A percentile compares a stretch with the other conserved stretches of the same genome.
phyloP scores from a whole-genome alignment of 2,329 filamentous ascomycete species.

The Diaporthe sp. region DNA sequence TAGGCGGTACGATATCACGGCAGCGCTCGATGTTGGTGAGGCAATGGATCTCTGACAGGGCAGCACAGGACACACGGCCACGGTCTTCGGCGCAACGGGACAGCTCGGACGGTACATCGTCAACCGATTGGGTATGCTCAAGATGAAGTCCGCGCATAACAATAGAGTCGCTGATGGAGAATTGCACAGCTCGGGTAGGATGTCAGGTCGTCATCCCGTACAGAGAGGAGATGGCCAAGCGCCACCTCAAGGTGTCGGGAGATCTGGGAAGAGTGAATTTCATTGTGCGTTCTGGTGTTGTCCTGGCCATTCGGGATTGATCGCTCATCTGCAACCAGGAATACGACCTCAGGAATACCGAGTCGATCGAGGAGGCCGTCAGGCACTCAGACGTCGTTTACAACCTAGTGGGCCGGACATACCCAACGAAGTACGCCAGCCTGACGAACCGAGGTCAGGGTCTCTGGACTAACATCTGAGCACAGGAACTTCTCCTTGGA shows the following conservation, averaged over 20 bases:
- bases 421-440: conserved; percentile 86
- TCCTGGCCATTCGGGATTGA: conserved; percentile 38
- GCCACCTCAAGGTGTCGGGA: conserved; percentile 95
- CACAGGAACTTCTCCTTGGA: conserved; percentile 90
- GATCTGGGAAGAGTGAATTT: conserved; percentile 93
- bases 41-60: conserved; percentile 39
- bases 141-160: neutral
- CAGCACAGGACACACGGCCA: conserved; percentile 87
- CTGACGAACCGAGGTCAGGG: neutral
- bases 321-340: conserved; percentile 68
- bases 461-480: conserved; percentile 3
- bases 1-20: conserved; percentile 77
- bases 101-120: conserved; percentile 98
- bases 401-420: conserved; percentile 94
- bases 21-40: neutral
- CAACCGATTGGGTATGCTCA: conserved; percentile 81
- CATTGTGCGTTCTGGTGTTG: conserved; percentile 69
- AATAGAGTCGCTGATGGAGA: conserved; percentile 46
- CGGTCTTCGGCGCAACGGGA: conserved; percentile 97
- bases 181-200: conserved; percentile 82
- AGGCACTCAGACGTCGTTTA: conserved; percentile 98
- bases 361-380: conserved; percentile 96
- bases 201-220: conserved; percentile 94
- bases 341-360: conserved; percentile 93
- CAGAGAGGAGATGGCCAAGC: conserved; percentile 97